Conservation (phyloP, 1,284 basidiomycete species). For the Ustilago hordei region DNA sequence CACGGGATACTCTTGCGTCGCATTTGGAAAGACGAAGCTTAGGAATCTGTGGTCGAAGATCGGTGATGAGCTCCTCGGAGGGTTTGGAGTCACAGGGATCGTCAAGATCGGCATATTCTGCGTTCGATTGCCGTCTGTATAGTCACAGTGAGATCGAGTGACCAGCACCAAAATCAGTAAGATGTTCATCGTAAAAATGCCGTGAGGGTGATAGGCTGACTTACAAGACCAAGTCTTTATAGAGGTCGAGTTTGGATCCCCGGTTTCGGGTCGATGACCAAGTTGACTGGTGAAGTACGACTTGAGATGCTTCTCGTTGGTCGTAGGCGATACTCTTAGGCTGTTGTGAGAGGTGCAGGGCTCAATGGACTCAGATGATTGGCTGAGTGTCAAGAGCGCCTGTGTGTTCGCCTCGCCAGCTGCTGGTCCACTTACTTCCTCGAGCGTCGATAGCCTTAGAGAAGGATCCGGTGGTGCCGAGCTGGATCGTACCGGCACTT, state of each 20-base stretch:
- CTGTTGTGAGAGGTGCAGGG: background rate
- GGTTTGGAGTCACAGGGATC: background rate
- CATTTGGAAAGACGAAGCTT: background rate
- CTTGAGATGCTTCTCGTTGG: background rate
- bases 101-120: conserved; percentile 10
- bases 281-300: background rate
- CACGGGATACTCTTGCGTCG: background rate
- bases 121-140: background rate
- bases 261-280: background rate
- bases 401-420: background rate
- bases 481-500: conserved; percentile 14
- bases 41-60: background rate
- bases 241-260: background rate
- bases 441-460: background rate
- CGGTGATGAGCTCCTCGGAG: background rate
- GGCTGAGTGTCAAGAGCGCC: background rate
- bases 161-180: background rate
- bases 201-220: background rate
- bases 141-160: background rate
- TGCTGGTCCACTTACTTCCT: background rate
- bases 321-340: background rate
- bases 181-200: background rate
- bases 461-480: conserved; percentile 13
- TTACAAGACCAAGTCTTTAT: background rate
- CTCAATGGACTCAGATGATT: background rate